These are phyloP conservation scores for Protomyces macrosporus DNA, from an alignment of 1,139 yeast genomes.

Conservation along the genomic window DNA sequence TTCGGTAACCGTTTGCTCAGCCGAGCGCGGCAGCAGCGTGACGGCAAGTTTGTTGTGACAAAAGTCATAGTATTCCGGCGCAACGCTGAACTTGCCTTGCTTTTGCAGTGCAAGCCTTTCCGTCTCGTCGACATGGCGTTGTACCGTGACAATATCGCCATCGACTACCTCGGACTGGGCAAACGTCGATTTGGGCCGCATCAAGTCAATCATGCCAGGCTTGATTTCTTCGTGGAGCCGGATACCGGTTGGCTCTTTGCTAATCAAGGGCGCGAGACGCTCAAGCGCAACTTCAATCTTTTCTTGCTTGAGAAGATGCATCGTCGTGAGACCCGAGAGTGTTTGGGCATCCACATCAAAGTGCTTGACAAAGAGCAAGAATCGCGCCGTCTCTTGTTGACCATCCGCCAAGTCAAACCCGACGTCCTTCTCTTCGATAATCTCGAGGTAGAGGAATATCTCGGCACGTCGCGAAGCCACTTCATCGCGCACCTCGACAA, in stretches of 20 bases:
- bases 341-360: slow-evolving; percentile 57
- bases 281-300: slow-evolving; percentile 46
- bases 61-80: slow-evolving; percentile 56
- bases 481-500: slow-evolving; percentile 24
- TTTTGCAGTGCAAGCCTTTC: slow-evolving; percentile 27
- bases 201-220: slow-evolving; percentile 55
- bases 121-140: slow-evolving; percentile 38
- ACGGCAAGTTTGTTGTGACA: slow-evolving; percentile 64
- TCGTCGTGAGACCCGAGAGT: slow-evolving; percentile 59
- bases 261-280: slow-evolving; percentile 46
- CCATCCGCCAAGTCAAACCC: slow-evolving; percentile 13
- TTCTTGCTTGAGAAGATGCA: slow-evolving; percentile 51
- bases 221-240: slow-evolving; percentile 66
- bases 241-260: slow-evolving; percentile 44
- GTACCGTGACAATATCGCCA: slow-evolving; percentile 75
- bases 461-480: slow-evolving; percentile 9
- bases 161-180: slow-evolving; percentile 61
- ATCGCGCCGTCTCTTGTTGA: slow-evolving; percentile 27
- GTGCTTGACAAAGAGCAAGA: slow-evolving; percentile 60
- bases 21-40: slow-evolving; percentile 48
- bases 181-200: slow-evolving; percentile 46
- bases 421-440: slow-evolving; percentile 16
- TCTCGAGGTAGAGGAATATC: slow-evolving; percentile 22
- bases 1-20: slow-evolving; percentile 37
- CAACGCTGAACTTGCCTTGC: slow-evolving; percentile 37